Evolutionary conservation across 2,329 filamentous ascomycete species (phyloP), one percentile per base, ranked within the genome.

Genomic region (Talaromyces marneffei): DNA sequence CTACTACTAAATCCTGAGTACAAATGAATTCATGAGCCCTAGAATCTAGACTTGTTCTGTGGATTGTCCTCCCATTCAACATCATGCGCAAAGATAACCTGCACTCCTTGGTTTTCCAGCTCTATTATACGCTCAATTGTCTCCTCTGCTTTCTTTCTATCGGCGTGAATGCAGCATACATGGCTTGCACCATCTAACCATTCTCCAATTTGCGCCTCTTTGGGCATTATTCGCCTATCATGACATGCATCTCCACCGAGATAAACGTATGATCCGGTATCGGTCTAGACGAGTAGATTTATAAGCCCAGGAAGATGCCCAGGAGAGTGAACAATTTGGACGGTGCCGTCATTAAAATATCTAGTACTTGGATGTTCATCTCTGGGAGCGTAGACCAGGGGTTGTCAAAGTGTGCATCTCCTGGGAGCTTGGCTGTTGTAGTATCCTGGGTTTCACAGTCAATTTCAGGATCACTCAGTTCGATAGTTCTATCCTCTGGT

Each of bases 171-270:
- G 46, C 70, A 72, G 46, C 68, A 70, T 4, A 68, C 48, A 18
- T 64, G 55, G 0, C 67, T 68, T 2, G 65, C 65, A n/a, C 60
- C 62, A 31, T 72, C 68, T 4, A 52, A 63, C 70, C 69, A 74
- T 25, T 66, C 66, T 7, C 66, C 68, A 52, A 74, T 74, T 2
- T 67, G 66, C 16, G 61, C 66, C 63, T 73, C 70, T 1, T 68
- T 66, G 2, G 63, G 66, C 53, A 75, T 60, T 7, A 74, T 62
- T 1, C 72, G 62, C 23, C 65, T 53, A 56, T 74, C 69, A 64
- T 74, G 73, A 54, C 70, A 74, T 8, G 70, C 64, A 59, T 75
- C 71, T 2, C 71, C 72, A 3, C 67, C 71, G 1, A 75, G 66
- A 58, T 70, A 71, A 5, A 72, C 62, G 33, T 63, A 70, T 27